Percentiles rank a stretch among this genome's conserved stretches.
Conservation (phyloP, 2,329 filamentous ascomycete genomes). For the Penicillium concentricum region DNA sequence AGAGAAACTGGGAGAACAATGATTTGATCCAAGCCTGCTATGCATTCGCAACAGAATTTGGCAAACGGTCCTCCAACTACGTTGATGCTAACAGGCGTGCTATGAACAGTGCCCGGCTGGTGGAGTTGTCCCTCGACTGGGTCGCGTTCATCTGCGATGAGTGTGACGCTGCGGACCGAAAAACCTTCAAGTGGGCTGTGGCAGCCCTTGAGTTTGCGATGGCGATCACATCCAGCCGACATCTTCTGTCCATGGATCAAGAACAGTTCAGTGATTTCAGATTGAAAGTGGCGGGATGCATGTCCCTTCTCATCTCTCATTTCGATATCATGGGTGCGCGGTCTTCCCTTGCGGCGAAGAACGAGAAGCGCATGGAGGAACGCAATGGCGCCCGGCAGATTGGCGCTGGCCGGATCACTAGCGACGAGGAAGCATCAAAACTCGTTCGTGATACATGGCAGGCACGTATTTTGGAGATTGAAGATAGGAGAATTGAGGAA, state of each 20-base stretch:
- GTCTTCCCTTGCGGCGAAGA: slow-evolving; percentile 88
- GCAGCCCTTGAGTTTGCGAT: slow-evolving; percentile 94
- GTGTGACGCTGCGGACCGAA: slow-evolving; percentile 87
- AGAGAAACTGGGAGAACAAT: slow-evolving; percentile 76
- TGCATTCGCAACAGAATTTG: slow-evolving; percentile 97
- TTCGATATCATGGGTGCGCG: slow-evolving; percentile 99
- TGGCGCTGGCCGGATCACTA: slow-evolving; percentile 70
- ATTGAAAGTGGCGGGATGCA: slow-evolving; percentile 90
- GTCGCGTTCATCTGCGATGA: slow-evolving; percentile 97
- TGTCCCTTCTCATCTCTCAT: slow-evolving; percentile 95
- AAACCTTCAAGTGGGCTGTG: slow-evolving; percentile 97
- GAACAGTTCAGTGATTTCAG: slow-evolving; percentile 81
- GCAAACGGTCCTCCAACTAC: slow-evolving; percentile 87
- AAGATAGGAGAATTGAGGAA: slow-evolving; percentile 73
- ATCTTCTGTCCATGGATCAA: slow-evolving; percentile 87
- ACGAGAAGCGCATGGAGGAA: slow-evolving; percentile 83
- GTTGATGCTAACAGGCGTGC: slow-evolving; percentile 94
- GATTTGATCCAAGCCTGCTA: slow-evolving; percentile 98
- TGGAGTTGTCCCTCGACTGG: slow-evolving; percentile 92
- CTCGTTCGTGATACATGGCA: slow-evolving; percentile 75
- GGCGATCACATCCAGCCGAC: slow-evolving; percentile 91
- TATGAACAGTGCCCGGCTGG: slow-evolving; percentile 96
- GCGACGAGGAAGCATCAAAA: slow-evolving; percentile 81
- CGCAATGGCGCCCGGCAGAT: slow-evolving; percentile 73
- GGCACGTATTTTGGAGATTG: slow-evolving; percentile 70